Percentiles rank a stretch among this genome's conserved stretches.
phyloP scores from a whole-genome alignment of 2,329 filamentous ascomycete genomes.

The Venturia pyrina region DNA sequence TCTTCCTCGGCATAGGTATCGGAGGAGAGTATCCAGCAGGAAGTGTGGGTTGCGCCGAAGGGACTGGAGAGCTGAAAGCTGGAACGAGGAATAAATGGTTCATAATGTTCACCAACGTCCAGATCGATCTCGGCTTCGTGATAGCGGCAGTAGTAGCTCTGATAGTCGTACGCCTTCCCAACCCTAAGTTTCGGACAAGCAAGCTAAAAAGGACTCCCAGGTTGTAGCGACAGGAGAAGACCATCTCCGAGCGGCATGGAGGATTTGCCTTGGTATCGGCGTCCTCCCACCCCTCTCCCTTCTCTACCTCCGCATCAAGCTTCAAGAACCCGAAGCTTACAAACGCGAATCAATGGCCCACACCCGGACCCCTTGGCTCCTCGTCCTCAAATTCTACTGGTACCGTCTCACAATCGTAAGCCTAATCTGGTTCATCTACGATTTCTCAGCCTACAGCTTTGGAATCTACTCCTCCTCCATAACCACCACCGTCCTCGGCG shows the following conservation, averaged over 20 bases:
- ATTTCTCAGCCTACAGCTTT: conserved; percentile 65
- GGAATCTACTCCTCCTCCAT: conserved; percentile 76
- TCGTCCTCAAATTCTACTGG: conserved; percentile 60
- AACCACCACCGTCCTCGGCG: conserved; percentile 53
- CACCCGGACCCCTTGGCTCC: conserved; percentile 39
- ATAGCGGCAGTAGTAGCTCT: conserved; percentile 69
- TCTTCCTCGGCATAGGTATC: conserved; percentile 65
- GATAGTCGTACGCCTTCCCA: conserved; percentile 38
- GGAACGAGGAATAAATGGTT: conserved; percentile 84
- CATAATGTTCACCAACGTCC: conserved; percentile 71
- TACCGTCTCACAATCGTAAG: conserved; percentile 59
- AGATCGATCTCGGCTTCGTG: conserved; percentile 80
- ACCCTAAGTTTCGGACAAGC: not conserved
- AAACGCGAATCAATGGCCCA: conserved; percentile 56
- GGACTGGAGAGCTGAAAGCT: conserved; percentile 67
- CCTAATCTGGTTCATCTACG: conserved; percentile 70
- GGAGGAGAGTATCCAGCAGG: conserved; percentile 76
- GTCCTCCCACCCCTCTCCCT: conserved; percentile 66
- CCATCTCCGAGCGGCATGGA: conserved; percentile 69
- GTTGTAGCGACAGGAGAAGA: conserved; percentile 44
- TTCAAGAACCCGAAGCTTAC: conserved; percentile 73
- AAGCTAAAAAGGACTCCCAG: conserved; percentile 20
- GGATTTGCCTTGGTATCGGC: conserved; percentile 68
- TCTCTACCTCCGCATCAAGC: conserved; percentile 59
- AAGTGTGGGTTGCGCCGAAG: conserved; percentile 74